phyloP scores from a whole-genome alignment of 495 filamentous ascomycete species.

The Aspergillus ellipticus region DNA sequence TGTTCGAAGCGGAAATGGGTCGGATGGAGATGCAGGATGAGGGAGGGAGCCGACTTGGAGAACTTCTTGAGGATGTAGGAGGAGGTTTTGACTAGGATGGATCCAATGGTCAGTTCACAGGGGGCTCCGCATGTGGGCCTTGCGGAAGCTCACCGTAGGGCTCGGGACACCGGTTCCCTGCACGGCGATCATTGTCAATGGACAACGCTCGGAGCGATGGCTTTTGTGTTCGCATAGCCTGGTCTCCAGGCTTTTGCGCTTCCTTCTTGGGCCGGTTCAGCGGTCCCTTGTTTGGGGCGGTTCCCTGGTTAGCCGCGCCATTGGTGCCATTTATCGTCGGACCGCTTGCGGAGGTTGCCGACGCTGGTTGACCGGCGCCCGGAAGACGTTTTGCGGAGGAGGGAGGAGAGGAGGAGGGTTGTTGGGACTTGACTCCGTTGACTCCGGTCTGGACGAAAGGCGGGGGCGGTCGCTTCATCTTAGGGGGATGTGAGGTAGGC shows the following conservation, averaged over 20 bases:
- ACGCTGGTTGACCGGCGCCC: conserved; percentile 37
- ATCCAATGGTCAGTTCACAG: not conserved
- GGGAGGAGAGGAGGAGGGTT: conserved; percentile 64
- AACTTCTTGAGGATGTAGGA: conserved; percentile 81
- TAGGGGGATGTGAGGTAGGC: conserved; percentile 55
- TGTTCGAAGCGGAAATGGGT: conserved; percentile 90
- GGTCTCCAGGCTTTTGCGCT: conserved; percentile 44
- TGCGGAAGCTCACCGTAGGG: conserved; percentile 42
- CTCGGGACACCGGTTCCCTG: conserved; percentile 40
- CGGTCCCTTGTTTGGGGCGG: conserved; percentile 37
- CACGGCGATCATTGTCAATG: conserved; percentile 32
- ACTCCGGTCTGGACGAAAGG: conserved; percentile 59
- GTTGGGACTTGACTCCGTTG: conserved; percentile 62
- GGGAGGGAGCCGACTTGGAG: conserved; percentile 67
- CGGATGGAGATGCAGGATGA: conserved; percentile 80
- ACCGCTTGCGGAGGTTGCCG: conserved; percentile 23
- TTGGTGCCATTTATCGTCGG: conserved; percentile 34
- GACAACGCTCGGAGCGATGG: conserved; percentile 29
- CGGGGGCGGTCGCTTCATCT: conserved; percentile 71
- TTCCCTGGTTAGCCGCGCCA: conserved; percentile 37
- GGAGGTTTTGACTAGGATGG: conserved; percentile 60
- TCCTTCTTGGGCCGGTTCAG: conserved; percentile 52
- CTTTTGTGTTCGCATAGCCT: conserved; percentile 28
- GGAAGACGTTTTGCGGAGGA: conserved; percentile 60
- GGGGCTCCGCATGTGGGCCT: not conserved